Base-by-base conservation (phyloP, 768 basidiomycete species). In the Tricholoma sp. region DNA sequence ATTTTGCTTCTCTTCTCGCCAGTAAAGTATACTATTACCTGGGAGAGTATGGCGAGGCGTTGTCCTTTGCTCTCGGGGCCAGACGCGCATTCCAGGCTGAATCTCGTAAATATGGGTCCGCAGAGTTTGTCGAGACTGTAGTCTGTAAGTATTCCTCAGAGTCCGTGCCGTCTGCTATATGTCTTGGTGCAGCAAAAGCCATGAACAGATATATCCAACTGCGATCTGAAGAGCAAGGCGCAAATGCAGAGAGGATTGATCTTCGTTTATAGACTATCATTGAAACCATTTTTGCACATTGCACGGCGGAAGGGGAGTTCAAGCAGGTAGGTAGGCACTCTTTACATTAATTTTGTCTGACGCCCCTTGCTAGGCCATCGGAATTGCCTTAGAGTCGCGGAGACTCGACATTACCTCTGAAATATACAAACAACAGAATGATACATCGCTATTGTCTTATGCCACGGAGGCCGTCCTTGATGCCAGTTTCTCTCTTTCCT, bases 21-120 rank as follows among this genome's bases (percentile, higher is more conserved):
- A 95, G 94, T 79, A 98, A 98, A 70, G 91, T 98, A 50, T 98
- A 98, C 73, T 98, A 94, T 74, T 96, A 89, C 80, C 80, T 99
- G 50, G 94, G 91, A 61, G 91, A 93, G 70, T 91, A 96, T 63
- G 93, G 95, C 66, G 97, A 99, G 69, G 92, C 95, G 29, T 81
- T 99, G 57, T 88, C 91, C 11, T 98, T 98, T 66, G 97, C 97
- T 18, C 84, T 99, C 48, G 89, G 89, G 56, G 92, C 96, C 15
- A 94, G 91, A 55, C 78, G 74, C 69, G 88, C 90, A 67, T 98
- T 98, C 66, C 87, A 91, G 68, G 79, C 76, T 1, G 89, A 93
- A 67, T 75, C 80, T 60, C 80, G 80, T 63, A 76, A 73, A 13
- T 68, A 75, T 56, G 88, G 80, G 24, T 80, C 87, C 13, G 88